Evolutionary conservation across 2,329 filamentous ascomycete genomes (phyloP).

Genomic region (Zymoseptoria tritici): DNA sequence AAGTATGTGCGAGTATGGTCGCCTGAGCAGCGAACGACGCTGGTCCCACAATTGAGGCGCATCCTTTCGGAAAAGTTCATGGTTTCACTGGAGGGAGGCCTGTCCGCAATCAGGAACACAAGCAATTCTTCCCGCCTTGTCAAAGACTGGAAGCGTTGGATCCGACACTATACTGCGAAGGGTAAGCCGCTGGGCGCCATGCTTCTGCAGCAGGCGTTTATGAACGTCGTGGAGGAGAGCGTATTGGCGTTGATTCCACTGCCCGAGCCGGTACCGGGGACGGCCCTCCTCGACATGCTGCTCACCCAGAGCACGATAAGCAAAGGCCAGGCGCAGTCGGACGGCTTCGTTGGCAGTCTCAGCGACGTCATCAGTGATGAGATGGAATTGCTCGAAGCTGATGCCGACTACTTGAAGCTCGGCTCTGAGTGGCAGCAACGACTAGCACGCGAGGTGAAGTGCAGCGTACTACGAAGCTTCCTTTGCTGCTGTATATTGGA

Average conservation of each 20-base stretch:
- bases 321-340: slow-evolving; percentile 15
- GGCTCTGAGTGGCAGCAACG: slow-evolving; percentile 80
- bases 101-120: slow-evolving; percentile 82
- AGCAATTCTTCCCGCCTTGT: slow-evolving; percentile 57
- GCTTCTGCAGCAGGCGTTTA: slow-evolving; percentile 82
- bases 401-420: slow-evolving; percentile 81
- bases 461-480: slow-evolving; percentile 71
- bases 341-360: slow-evolving; percentile 49
- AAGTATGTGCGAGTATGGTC: slow-evolving; percentile 76
- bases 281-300: slow-evolving; percentile 19
- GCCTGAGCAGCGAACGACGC: slow-evolving; percentile 60
- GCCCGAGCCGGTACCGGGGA: slow-evolving; percentile 10
- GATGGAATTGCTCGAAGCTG: slow-evolving; percentile 79
- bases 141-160: slow-evolving; percentile 81
- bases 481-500: slow-evolving; percentile 79
- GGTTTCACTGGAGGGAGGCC: slow-evolving; percentile 77
- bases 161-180: slow-evolving; percentile 71
- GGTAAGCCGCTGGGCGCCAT: slow-evolving; percentile 83
- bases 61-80: slow-evolving; percentile 80
- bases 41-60: slow-evolving; percentile 64
- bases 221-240: slow-evolving; percentile 59
- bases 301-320: slow-evolving; percentile 28
- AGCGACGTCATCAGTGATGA: slow-evolving; percentile 70
- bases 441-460: slow-evolving; percentile 78
- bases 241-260: slow-evolving; percentile 20